Conservation (phyloP, 2,329 filamentous ascomycete species). For the Aureobasidium leucospermi region DNA sequence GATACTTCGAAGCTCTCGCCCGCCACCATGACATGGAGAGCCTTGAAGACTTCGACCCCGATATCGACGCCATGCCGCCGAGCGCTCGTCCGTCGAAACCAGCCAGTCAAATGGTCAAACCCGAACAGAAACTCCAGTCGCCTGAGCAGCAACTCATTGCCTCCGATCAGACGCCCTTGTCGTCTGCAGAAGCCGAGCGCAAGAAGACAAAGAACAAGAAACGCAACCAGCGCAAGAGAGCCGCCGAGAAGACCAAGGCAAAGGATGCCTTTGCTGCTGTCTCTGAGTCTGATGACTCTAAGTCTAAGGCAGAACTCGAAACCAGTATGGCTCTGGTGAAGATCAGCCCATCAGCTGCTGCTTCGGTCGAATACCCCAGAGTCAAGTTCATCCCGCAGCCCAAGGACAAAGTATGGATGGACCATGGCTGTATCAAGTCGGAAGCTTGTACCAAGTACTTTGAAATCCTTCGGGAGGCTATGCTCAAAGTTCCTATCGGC, state of each 20-base stretch:
- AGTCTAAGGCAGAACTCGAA: background rate
- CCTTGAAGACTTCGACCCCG: background rate
- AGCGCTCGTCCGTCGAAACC: background rate
- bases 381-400: background rate
- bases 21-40: background rate
- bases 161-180: background rate
- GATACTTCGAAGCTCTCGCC: background rate
- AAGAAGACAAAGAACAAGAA: constrained; percentile 10
- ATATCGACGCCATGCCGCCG: background rate
- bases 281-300: background rate
- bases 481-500: background rate
- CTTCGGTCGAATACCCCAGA: background rate
- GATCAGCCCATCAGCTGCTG: background rate
- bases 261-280: background rate
- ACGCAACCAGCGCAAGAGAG: constrained; percentile 7
- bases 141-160: no score
- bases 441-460: background rate
- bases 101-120: background rate
- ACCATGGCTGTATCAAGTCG: background rate
- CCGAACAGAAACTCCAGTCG: background rate
- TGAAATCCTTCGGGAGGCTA: background rate
- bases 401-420: background rate
- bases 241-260: background rate
- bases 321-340: background rate
- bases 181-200: background rate